These are phyloP conservation scores for Oidiodendron maius DNA, from an alignment of 495 filamentous ascomycete genomes.

Conservation along the genomic window DNA sequence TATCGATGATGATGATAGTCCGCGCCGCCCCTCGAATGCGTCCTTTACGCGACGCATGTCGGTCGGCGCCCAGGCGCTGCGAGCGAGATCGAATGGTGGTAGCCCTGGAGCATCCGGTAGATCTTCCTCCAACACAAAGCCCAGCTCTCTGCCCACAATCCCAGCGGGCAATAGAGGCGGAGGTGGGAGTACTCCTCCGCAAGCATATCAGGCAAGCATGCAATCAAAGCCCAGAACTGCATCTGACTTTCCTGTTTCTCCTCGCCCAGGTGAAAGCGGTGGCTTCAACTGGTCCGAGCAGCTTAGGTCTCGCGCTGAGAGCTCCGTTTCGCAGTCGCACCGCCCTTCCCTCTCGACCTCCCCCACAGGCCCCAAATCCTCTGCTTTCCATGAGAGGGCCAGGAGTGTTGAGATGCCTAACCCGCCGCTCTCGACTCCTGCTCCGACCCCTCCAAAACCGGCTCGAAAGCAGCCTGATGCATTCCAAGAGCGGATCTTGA, in stretches of 20 bases:
- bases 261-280: conserved; percentile 64
- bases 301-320: conserved; percentile 81
- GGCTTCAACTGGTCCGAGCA: conserved; percentile 92
- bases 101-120: conserved; percentile 49
- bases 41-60: conserved; percentile 85
- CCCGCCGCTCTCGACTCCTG: conserved; percentile 34
- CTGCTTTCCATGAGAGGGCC: conserved; percentile 57
- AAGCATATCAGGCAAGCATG: conserved; percentile 41
- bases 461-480: conserved; percentile 68
- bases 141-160: conserved; percentile 28
- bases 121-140: conserved; percentile 16
- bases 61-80: conserved; percentile 82
- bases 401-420: conserved; percentile 65
- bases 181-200: conserved; percentile 19
- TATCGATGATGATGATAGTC: conserved; percentile 69
- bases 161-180: conserved; percentile 24
- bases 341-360: conserved; percentile 32
- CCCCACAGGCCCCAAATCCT: conserved; percentile 9
- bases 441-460: conserved; percentile 36
- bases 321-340: conserved; percentile 57
- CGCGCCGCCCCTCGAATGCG: conserved; percentile 49
- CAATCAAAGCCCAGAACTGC: conserved; percentile 45
- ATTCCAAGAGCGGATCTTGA: conserved; percentile 93
- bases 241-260: conserved; percentile 50
- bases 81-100: conserved; percentile 35